Conservation (phyloP, 176 grass and related monocot species). For the Zoysia pacifica region DNA sequence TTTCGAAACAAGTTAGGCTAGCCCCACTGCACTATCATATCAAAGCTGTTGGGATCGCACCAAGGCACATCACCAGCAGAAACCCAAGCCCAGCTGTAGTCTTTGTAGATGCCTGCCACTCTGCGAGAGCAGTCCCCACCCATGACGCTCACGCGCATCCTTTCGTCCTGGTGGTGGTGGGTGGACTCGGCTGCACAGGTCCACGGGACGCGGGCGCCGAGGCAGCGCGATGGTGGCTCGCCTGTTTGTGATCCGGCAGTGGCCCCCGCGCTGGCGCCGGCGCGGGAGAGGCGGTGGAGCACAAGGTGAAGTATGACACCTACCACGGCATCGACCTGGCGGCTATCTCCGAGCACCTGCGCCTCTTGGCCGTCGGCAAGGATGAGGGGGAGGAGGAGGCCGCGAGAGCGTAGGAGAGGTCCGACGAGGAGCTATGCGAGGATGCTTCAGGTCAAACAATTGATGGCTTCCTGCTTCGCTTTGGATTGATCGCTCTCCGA, state of each 20-base stretch:
- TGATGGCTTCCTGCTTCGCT: background rate
- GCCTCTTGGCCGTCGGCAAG: conserved; percentile 51
- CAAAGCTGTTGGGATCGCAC: no score
- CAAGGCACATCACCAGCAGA: no score
- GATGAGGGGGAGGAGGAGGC: conserved; percentile 23
- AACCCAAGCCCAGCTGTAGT: no score
- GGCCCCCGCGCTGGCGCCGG: background rate
- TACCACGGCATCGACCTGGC: conserved; percentile 72
- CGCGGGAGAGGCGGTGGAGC: conserved; percentile 33
- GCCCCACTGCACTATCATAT: no score
- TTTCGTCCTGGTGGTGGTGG: background rate
- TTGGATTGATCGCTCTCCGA: background rate
- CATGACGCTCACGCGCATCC: background rate
- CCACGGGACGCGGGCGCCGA: background rate
- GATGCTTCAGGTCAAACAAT: conserved; percentile 58
- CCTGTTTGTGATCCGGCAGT: conserved; percentile 60
- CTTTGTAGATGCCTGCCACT: no score
- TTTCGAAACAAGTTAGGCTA: no score
- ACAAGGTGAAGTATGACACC: conserved; percentile 69
- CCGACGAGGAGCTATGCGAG: conserved; percentile 75
- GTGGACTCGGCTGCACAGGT: background rate
- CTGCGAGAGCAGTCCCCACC: no score
- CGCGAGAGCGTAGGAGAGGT: conserved; percentile 50
- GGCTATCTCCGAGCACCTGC: conserved; percentile 54
- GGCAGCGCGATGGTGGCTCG: conserved; percentile 61